These are phyloP conservation scores for Candida hungchunana DNA, from an alignment of 805 yeast genomes.

Conservation along the genomic window DNA sequence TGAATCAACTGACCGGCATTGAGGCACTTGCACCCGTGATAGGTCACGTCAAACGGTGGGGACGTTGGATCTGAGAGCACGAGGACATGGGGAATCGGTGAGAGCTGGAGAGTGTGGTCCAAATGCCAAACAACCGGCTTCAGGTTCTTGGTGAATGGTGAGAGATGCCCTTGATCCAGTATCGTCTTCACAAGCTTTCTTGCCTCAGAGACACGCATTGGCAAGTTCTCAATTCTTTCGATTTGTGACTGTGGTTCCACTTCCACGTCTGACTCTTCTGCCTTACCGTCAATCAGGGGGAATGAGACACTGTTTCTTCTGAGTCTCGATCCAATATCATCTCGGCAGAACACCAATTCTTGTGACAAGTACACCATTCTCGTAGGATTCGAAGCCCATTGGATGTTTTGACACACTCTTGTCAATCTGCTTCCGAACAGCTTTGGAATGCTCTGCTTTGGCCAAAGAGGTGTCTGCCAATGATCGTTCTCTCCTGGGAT, in stretches of 20 bases:
- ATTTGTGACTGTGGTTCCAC: conserved; percentile 23
- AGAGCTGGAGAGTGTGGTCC: conserved; percentile 63
- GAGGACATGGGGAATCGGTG: conserved; percentile 70
- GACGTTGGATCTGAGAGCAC: conserved; percentile 69
- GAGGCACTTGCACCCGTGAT: conserved; percentile 75
- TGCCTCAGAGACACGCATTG: conserved; percentile 52
- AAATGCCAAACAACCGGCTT: conserved; percentile 67
- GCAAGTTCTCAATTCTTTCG: conserved; percentile 31
- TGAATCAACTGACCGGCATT: conserved; percentile 61
- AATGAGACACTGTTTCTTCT: conserved; percentile 65
- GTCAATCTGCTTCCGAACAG: conserved; percentile 66
- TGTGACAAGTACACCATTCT: conserved; percentile 77
- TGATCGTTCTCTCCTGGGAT: conserved; percentile 93
- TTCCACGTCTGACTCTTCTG: conserved; percentile 12
- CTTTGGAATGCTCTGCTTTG: conserved; percentile 67
- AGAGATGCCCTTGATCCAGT: conserved; percentile 81
- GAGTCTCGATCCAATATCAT: conserved; percentile 66
- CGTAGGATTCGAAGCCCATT: conserved; percentile 74
- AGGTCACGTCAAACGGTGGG: conserved; percentile 68
- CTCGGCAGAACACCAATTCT: conserved; percentile 72
- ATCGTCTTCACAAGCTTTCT: conserved; percentile 74
- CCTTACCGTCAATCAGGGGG: conserved; percentile 30
- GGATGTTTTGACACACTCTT: conserved; percentile 48
- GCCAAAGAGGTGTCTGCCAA: conserved; percentile 81
- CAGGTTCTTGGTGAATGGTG: conserved; percentile 64